Base-by-base conservation (phyloP, 2,329 filamentous ascomycete genomes). In the Pseudonectria buxi region DNA sequence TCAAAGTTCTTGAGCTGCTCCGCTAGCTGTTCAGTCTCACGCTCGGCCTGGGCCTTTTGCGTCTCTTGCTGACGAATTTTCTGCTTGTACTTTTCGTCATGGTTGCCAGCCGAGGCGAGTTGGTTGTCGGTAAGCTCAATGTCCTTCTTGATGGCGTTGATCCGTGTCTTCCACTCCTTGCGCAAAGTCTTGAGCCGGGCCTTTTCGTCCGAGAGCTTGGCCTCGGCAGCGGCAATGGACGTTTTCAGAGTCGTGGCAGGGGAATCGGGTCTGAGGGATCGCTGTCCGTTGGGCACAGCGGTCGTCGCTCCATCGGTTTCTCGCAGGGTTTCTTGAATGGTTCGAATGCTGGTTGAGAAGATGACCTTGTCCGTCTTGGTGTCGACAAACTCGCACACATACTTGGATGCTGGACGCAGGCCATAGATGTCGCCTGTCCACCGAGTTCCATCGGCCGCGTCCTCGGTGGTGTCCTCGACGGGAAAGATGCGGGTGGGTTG, bases 311-410 rank as follows among this genome's bases (percentile, higher is more conserved):
- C 48, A 29, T 62, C 57, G n/a, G 50, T 39, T 25, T 60, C 55
- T 14, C 54, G 56, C 32, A 58, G 49, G 4, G 55, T 51, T 35
- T 74, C 72, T 43, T 69, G 67, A 6, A 70, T 62, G 6, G 83
- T 87, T 54, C 82, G 75, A 44, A 89, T 74, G 59, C 78, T 86
- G 6, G 81, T 79, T 16, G 79, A 77, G 54, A 84, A 86, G 43
- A 89, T 67, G 37, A 86, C 67, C 49, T 76, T 65, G 43, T 78
- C 72, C 40, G 80, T 82, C 16, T 66, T 65, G 28, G 76, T 80
- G 57, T 82, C 76, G 39, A 89, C 74, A 55, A 89, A 86, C 57
- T 90, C 83, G 61, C 78, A 85, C 44, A 80, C 76, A 60, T 89
- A 90, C 60, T 81, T 87, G 39, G 82, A 85, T 47, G 81, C 68